These are phyloP conservation scores for Syzygium grande DNA, from an alignment of 345 rosid genomes.

Conservation along the genomic window DNA sequence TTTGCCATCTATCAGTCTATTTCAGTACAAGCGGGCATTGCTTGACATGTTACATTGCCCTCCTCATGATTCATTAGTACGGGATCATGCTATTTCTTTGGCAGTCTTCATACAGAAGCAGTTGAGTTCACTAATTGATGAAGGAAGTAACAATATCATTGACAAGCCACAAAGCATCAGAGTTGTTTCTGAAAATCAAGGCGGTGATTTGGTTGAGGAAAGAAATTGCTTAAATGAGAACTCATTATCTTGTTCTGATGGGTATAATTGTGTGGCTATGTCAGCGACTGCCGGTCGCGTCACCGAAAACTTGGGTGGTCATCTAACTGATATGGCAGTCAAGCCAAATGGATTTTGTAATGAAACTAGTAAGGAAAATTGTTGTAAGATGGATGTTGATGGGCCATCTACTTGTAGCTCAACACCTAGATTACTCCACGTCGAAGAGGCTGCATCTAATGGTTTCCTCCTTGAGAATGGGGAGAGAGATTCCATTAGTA, in stretches of 20 bases:
- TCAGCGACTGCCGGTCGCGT: neutral
- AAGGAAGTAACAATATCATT: constrained; percentile 9
- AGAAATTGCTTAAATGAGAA: neutral
- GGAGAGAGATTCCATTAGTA: neutral
- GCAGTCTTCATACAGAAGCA: constrained; percentile 52
- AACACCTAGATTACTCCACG: constrained; percentile 1
- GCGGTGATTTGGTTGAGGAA: constrained; percentile 5
- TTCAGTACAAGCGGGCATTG: constrained; percentile 58
- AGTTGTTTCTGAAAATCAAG: constrained; percentile 4
- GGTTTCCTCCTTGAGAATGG: constrained; percentile 7
- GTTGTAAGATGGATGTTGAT: constrained; percentile 10
- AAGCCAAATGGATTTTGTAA: neutral
- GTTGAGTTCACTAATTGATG: constrained; percentile 26
- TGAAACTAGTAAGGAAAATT: constrained; percentile 12
- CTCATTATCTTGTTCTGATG: constrained; percentile 2
- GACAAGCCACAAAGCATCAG: constrained; percentile 4
- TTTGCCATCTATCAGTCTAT: constrained; percentile 42
- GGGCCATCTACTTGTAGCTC: constrained; percentile 2
- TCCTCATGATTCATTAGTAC: constrained; percentile 61
- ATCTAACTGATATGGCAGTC: neutral
- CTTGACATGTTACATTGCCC: constrained; percentile 48
- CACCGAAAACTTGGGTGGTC: constrained; percentile 3
- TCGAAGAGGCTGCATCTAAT: constrained; percentile 6
- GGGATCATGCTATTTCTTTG: constrained; percentile 73
- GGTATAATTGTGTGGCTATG: neutral